Evolutionary conservation across 768 basidiomycete genomes (phyloP).

Genomic region (Tephrocybe sp.): DNA sequence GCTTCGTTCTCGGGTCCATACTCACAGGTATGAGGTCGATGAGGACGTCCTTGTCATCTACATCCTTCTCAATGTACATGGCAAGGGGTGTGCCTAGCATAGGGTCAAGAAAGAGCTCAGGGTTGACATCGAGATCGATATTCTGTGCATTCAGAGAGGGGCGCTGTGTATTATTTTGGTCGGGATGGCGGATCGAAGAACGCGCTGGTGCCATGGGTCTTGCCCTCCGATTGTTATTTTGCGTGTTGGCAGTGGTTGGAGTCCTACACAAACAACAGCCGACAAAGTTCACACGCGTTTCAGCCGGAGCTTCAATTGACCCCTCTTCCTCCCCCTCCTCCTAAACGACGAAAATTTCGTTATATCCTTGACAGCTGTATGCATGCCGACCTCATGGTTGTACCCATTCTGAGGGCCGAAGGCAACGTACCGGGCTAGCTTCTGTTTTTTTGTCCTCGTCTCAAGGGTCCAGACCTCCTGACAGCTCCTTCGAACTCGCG

Average conservation of each 20-base stretch:
- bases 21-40: slow-evolving; percentile 67
- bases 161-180: slow-evolving; percentile 37
- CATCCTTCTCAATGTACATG: slow-evolving; percentile 81
- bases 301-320: slow-evolving; percentile 19
- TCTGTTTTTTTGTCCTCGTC: not conserved
- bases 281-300: slow-evolving; percentile 23
- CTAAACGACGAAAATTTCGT: not conserved
- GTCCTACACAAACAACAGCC: slow-evolving; percentile 33
- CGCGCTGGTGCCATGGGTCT: slow-evolving; percentile 87
- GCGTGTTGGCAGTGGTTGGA: slow-evolving; percentile 44
- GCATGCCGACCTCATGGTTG: not conserved
- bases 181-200: slow-evolving; percentile 49
- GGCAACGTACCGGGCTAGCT: not conserved
- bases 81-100: slow-evolving; percentile 76
- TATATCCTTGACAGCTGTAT: not conserved
- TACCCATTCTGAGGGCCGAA: not conserved
- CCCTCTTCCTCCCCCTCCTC: not conserved
- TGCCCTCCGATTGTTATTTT: slow-evolving; percentile 36
- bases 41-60: slow-evolving; percentile 65
- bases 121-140: slow-evolving; percentile 36
- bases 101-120: slow-evolving; percentile 74
- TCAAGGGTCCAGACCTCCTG: not conserved
- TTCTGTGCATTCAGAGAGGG: slow-evolving; percentile 27
- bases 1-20: slow-evolving; percentile 16
- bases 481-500: not conserved